These are phyloP conservation scores for Alternaria gansuensis DNA, from an alignment of 2,329 filamentous ascomycete genomes.

Conservation along the genomic window DNA sequence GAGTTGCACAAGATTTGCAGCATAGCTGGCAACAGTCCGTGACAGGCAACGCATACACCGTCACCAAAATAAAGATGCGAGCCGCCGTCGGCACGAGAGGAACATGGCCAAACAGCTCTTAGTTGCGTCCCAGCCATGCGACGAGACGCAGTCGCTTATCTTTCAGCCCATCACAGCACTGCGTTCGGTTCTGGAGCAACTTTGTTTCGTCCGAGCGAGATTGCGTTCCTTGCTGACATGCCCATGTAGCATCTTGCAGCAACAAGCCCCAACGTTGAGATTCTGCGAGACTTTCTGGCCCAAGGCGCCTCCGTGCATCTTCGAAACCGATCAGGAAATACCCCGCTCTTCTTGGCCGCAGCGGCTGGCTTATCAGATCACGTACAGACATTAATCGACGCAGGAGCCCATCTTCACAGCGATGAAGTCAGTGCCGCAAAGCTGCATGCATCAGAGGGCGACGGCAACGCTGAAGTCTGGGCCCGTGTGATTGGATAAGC, in stretches of 20 bases:
- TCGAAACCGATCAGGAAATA: conserved; percentile 66
- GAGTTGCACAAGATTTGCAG: conserved; percentile 23
- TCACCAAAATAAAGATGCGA: conserved; percentile 43
- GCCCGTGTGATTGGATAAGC: conserved; percentile 45
- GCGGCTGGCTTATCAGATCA: conserved; percentile 65
- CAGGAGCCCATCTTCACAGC: conserved; percentile 67
- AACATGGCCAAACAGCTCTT: conserved; percentile 36
- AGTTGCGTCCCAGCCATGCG: conserved; percentile 32
- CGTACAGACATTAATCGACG: conserved; percentile 63
- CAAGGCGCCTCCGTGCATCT: conserved; percentile 68
- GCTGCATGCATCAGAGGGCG: conserved; percentile 52
- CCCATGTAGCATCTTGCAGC: conserved; percentile 64
- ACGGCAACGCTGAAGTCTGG: conserved; percentile 48
- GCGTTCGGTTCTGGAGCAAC: conserved; percentile 36
- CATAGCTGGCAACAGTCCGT: conserved; percentile 28
- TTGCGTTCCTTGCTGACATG: conserved; percentile 45
- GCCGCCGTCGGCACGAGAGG: conserved; percentile 40
- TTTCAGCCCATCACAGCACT: conserved; percentile 29
- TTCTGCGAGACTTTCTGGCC: conserved; percentile 64
- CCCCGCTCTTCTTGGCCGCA: conserved; percentile 67
- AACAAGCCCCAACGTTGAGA: conserved; percentile 63
- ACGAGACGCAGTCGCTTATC: conserved; percentile 44
- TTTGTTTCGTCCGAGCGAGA: conserved; percentile 37
- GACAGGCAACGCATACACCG: conserved; percentile 33
- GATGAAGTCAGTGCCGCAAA: conserved; percentile 64